Evolutionary conservation across 106 monocot species (phyloP).

Genomic region (Platanthera zijinensis): DNA sequence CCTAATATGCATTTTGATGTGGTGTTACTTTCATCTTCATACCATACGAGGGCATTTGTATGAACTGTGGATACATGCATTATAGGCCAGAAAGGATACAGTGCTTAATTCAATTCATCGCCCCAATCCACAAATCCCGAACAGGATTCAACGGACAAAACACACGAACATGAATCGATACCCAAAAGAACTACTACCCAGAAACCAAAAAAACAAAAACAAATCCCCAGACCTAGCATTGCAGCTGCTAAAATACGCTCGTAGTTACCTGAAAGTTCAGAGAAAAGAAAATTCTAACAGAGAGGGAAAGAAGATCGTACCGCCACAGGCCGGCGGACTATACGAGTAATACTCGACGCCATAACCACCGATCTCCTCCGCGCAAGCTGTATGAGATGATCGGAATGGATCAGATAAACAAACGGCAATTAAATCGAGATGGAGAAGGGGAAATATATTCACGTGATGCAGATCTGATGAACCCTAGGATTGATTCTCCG

Average conservation of each 20-base stretch:
- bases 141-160: neutral
- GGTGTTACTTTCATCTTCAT: no score
- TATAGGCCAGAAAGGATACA: neutral
- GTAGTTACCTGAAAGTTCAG: neutral
- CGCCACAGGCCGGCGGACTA: slow-evolving; percentile 7
- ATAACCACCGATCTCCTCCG: slow-evolving; percentile 2
- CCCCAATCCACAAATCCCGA: neutral
- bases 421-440: neutral
- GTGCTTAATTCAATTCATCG: neutral
- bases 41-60: no score
- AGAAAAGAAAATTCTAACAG: neutral
- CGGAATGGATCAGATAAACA: neutral
- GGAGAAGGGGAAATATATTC: neutral
- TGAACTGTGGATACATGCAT: no score
- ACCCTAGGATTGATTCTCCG: neutral
- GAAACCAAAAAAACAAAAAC: neutral
- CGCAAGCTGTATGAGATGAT: neutral
- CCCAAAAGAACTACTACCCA: neutral
- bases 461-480: neutral
- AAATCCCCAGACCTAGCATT: neutral
- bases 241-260: neutral
- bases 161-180: neutral
- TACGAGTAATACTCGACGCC: slow-evolving; percentile 3
- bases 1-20: no score
- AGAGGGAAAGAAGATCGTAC: neutral